phyloP scores from a whole-genome alignment of 108 stramenopile genomes.

The Skeletonema marinoi region DNA sequence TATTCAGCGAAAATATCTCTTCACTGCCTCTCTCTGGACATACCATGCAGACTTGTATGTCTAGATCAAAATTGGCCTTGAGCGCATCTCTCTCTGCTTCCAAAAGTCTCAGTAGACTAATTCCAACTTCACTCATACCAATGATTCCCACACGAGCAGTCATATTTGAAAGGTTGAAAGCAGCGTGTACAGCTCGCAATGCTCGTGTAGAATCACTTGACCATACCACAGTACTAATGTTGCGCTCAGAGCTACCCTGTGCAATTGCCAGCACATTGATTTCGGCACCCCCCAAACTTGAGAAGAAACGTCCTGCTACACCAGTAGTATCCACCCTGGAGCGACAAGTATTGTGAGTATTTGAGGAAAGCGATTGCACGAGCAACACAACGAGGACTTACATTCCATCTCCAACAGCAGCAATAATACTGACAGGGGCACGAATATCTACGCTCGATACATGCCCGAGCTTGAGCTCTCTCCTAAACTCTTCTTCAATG shows the following conservation, averaged over 20 bases:
- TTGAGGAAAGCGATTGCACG: background rate
- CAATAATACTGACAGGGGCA: constrained; percentile 85
- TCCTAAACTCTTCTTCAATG: constrained; percentile 76
- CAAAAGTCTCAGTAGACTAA: constrained; percentile 62
- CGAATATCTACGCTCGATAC: constrained; percentile 60
- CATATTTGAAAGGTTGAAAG: constrained; percentile 76
- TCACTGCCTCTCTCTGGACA: constrained; percentile 32
- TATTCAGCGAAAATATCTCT: constrained; percentile 30
- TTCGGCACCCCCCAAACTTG: constrained; percentile 80
- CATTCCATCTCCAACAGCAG: constrained; percentile 92
- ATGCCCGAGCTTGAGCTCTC: constrained; percentile 57
- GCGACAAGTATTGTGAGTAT: background rate
- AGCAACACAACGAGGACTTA: background rate
- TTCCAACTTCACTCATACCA: constrained; percentile 71
- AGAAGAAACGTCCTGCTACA: constrained; percentile 85
- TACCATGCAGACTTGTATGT: constrained; percentile 70
- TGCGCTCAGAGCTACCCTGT: constrained; percentile 81
- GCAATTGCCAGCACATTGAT: constrained; percentile 89
- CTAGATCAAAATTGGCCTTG: constrained; percentile 63
- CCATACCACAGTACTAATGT: constrained; percentile 84
- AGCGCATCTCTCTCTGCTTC: constrained; percentile 58
- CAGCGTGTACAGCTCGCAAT: constrained; percentile 85
- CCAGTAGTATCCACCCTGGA: constrained; percentile 54
- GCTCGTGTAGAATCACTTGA: constrained; percentile 71
- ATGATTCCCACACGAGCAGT: constrained; percentile 70